Percentiles rank a stretch among this genome's conserved stretches.
phyloP scores from a whole-genome alignment of 129 eudicot genomes.

The Cynara cardunculus region DNA sequence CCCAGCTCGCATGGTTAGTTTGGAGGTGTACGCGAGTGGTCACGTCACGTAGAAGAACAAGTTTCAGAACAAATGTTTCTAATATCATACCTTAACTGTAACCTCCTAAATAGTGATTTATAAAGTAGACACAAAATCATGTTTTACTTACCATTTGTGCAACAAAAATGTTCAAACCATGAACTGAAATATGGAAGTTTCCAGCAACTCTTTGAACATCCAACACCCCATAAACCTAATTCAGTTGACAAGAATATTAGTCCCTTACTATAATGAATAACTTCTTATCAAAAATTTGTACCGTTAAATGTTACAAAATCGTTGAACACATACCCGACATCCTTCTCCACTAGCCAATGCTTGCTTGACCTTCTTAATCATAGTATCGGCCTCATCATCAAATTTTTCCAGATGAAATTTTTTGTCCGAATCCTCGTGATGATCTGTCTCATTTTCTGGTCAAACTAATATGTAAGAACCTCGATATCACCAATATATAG shows the following conservation, averaged over 20 bases:
- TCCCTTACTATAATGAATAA: not conserved
- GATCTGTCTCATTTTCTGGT: conserved; percentile 60
- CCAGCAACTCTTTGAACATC: conserved; percentile 99
- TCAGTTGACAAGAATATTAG: conserved; percentile 8
- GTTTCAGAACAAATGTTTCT: not conserved
- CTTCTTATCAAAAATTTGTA: not conserved
- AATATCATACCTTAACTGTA: not conserved
- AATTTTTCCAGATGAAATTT: conserved; percentile 61
- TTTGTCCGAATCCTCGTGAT: conserved; percentile 51
- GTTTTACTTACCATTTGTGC: conserved; percentile 84
- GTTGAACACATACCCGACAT: conserved; percentile 58
- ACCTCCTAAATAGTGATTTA: not conserved
- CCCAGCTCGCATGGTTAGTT: no score
- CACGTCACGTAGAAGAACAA: no score
- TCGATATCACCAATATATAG: conserved; percentile 2
- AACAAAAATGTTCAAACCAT: conserved; percentile 89
- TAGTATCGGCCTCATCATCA: conserved; percentile 72
- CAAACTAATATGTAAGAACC: conserved; percentile 25
- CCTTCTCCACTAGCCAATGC: conserved; percentile 86
- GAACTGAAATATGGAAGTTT: conserved; percentile 95
- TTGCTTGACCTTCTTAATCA: conserved; percentile 82
- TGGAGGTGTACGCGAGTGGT: no score
- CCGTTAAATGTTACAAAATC: not conserved
- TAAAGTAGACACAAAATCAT: conserved; percentile 1
- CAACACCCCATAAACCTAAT: conserved; percentile 85